These are phyloP conservation scores for Clonostachys byssicola DNA, from an alignment of 2,329 filamentous ascomycete genomes.

Conservation along the genomic window DNA sequence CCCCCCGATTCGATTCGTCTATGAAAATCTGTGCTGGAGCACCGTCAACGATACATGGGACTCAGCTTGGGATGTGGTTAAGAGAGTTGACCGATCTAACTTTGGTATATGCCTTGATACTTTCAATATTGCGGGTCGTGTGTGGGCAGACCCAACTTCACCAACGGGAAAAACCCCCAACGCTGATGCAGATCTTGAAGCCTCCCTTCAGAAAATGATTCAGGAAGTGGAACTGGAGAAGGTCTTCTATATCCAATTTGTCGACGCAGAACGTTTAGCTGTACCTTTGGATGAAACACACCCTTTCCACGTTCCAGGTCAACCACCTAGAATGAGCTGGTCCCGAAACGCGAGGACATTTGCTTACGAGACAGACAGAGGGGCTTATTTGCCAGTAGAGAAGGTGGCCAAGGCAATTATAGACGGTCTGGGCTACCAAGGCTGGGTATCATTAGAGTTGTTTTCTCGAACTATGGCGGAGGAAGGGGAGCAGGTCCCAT, in stretches of 20 bases:
- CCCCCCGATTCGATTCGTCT: conserved; percentile 61
- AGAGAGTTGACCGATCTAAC: conserved; percentile 59
- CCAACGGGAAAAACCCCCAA: conserved; percentile 41
- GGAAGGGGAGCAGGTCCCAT: background rate
- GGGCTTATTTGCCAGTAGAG: conserved; percentile 64
- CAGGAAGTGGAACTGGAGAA: conserved; percentile 53
- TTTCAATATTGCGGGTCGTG: conserved; percentile 68
- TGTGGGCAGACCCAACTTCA: conserved; percentile 63
- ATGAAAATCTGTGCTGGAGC: conserved; percentile 69
- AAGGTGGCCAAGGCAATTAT: conserved; percentile 59
- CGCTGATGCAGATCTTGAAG: conserved; percentile 47
- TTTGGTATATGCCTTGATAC: conserved; percentile 74
- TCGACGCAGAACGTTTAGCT: conserved; percentile 62
- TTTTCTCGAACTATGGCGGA: conserved; percentile 39
- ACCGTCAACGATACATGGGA: conserved; percentile 69
- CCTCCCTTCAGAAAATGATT: conserved; percentile 49
- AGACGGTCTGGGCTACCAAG: conserved; percentile 59
- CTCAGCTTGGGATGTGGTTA: conserved; percentile 61
- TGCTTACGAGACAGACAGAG: conserved; percentile 49
- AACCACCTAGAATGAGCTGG: conserved; percentile 67
- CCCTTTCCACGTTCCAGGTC: conserved; percentile 22
- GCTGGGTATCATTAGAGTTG: conserved; percentile 71
- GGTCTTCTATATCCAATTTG: conserved; percentile 72
- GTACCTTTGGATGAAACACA: conserved; percentile 42
- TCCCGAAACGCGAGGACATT: no score